Percentiles rank a stretch among this genome's conserved stretches.
These are phyloP conservation scores for Sporobolomyces pararoseus DNA, from an alignment of 768 basidiomycete genomes.

Conservation along the genomic window DNA sequence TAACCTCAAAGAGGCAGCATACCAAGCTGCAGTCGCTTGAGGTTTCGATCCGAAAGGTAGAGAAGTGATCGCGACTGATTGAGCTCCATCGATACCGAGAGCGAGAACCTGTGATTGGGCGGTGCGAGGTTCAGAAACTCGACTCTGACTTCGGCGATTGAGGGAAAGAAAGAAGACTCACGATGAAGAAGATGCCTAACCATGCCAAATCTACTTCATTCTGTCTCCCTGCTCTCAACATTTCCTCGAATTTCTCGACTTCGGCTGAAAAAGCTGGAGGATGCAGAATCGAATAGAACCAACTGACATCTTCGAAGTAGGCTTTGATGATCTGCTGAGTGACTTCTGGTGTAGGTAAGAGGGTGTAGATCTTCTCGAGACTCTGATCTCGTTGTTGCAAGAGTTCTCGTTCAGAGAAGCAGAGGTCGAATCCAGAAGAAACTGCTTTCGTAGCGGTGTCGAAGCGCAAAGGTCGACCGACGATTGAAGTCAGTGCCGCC, in stretches of 20 bases:
- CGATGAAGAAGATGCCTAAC: conserved; percentile 17
- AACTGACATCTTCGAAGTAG: conserved; percentile 12
- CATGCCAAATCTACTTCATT: conserved; percentile 16
- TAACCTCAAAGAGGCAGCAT: conserved; percentile 11
- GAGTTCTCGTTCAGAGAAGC: background rate
- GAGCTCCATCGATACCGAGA: conserved; percentile 12
- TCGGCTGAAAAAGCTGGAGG: conserved; percentile 13
- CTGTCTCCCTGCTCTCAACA: conserved; percentile 3
- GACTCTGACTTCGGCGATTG: too few species aligned
- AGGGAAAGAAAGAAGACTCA: background rate
- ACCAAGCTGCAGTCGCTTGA: background rate
- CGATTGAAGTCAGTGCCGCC: background rate
- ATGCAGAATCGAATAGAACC: conserved; percentile 23
- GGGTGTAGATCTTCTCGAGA: conserved; percentile 3
- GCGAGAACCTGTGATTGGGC: conserved; percentile 17
- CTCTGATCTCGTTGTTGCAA: background rate
- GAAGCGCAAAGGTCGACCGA: background rate
- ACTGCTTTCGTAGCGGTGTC: conserved; percentile 4
- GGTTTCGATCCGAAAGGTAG: background rate
- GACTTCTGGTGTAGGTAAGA: background rate
- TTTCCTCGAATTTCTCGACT: conserved; percentile 11
- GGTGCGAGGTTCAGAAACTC: too few species aligned
- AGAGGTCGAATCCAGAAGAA: conserved; percentile 16
- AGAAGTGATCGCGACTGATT: background rate
- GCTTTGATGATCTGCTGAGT: background rate